A percentile compares a stretch with the other conserved stretches of the same genome.
Evolutionary conservation across 2,329 filamentous ascomycete species (phyloP).

Genomic region (Hypoxylon sp.): DNA sequence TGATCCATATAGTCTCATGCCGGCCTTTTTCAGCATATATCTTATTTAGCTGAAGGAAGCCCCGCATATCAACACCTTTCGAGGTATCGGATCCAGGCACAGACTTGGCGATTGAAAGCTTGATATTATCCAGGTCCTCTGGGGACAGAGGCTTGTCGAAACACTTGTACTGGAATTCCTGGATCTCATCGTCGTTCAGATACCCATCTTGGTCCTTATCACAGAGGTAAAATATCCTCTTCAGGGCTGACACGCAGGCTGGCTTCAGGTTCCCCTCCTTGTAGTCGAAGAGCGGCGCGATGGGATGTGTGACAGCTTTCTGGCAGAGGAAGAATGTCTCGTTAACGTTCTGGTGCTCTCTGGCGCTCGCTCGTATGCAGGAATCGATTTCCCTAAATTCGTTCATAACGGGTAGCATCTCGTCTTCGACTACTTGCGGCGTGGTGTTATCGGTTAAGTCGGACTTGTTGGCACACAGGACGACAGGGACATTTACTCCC

Average conservation of each 20-base stretch:
- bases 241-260: conserved; percentile 85
- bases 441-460: conserved; percentile 83
- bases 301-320: conserved; percentile 96
- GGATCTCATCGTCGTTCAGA: conserved; percentile 89
- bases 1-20: conserved; percentile 98
- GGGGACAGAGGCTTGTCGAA: conserved; percentile 88
- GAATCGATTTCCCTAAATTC: conserved; percentile 99
- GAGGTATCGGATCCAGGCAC: conserved; percentile 72
- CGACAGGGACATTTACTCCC: conserved; percentile 98
- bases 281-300: conserved; percentile 95
- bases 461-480: conserved; percentile 97
- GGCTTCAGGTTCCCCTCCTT: conserved; percentile 93
- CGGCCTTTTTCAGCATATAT: conserved; percentile 97
- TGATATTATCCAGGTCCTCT: conserved; percentile 91
- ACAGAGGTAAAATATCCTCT: conserved; percentile 93
- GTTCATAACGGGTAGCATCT: conserved; percentile 98
- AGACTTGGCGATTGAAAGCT: conserved; percentile 81
- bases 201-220: conserved; percentile 97
- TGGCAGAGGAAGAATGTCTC: conserved; percentile 98
- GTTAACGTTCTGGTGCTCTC: conserved; percentile 93
- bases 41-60: conserved; percentile 92
- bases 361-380: conserved; percentile 93
- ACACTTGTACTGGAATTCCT: conserved; percentile 89
- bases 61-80: conserved; percentile 81
- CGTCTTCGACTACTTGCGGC: conserved; percentile 90